phyloP scores from a whole-genome alignment of 371 early-diverging fungal species.

The Apophysomyces ossiformis region DNA sequence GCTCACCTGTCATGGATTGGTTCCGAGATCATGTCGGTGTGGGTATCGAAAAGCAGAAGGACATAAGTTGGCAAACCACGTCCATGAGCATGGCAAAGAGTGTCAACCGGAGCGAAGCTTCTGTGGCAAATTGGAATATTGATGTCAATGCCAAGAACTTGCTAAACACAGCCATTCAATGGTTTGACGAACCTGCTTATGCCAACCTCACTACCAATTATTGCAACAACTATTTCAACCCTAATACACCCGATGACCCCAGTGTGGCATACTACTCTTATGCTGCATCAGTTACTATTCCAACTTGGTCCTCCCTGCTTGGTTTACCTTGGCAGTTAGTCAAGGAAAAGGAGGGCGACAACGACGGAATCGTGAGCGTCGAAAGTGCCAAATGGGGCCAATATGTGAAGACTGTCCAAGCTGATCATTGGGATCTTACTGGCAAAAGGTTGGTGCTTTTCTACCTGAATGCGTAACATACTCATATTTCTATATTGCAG shows the following conservation, averaged over 20 bases:
- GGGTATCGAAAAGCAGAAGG: slow-evolving; percentile 21
- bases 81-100: slow-evolving; percentile 11
- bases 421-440: slow-evolving; percentile 88
- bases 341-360: slow-evolving; percentile 73
- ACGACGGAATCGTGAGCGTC: slow-evolving; percentile 91
- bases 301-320: slow-evolving; percentile 53
- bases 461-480: background rate
- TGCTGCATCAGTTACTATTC: slow-evolving; percentile 64
- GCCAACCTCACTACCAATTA: slow-evolving; percentile 82
- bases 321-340: slow-evolving; percentile 72
- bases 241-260: slow-evolving; percentile 74
- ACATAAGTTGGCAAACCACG: background rate
- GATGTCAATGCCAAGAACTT: background rate
- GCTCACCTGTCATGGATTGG: slow-evolving; percentile 92
- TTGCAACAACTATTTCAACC: slow-evolving; percentile 79
- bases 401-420: slow-evolving; percentile 78
- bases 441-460: slow-evolving; percentile 29
- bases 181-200: slow-evolving; percentile 84
- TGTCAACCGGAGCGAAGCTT: background rate
- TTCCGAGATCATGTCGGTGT: slow-evolving; percentile 79
- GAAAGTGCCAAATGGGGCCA: slow-evolving; percentile 86
- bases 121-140: background rate
- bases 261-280: slow-evolving; percentile 77
- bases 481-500: background rate
- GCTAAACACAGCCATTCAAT: slow-evolving; percentile 13